Percentiles rank a stretch among this genome's conserved stretches.
These are phyloP conservation scores for Mayamaea pseudoterrestris DNA, from an alignment of 108 stramenopile genomes.

Conservation along the genomic window DNA sequence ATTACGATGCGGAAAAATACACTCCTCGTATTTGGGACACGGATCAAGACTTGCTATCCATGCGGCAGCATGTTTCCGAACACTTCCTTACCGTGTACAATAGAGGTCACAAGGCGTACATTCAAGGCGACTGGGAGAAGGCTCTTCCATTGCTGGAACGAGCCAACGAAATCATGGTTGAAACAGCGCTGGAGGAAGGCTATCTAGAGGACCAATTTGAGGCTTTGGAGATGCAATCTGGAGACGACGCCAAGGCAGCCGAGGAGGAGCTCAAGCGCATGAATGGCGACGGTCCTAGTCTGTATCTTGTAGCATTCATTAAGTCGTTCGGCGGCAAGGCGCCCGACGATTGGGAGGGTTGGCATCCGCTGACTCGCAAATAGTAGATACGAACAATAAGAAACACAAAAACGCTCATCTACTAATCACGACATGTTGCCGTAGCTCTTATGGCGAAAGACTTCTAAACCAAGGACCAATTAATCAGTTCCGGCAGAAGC, in stretches of 20 bases:
- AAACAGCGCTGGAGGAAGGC: conserved; percentile 54
- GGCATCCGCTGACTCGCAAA: conserved; percentile 58
- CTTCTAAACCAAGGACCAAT: too few relatives aligned
- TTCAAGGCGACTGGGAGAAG: conserved; percentile 62
- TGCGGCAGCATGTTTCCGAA: conserved; percentile 65
- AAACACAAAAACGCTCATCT: too few relatives aligned
- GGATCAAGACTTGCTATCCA: conserved; percentile 70
- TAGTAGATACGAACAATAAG: too few relatives aligned
- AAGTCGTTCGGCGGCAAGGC: conserved; percentile 35
- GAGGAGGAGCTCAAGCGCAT: conserved; percentile 27
- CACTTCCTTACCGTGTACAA: conserved; percentile 59
- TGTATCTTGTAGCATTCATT: conserved; percentile 54
- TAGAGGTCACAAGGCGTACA: conserved; percentile 50
- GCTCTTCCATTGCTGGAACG: conserved; percentile 41
- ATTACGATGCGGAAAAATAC: conserved; percentile 56
- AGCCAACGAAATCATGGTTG: conserved; percentile 73
- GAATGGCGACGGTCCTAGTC: conserved; percentile 74
- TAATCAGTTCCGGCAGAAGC: too few relatives aligned
- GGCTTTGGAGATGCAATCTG: conserved; percentile 15
- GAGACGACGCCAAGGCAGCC: conserved; percentile 7
- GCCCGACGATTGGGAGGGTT: conserved; percentile 59
- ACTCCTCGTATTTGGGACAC: conserved; percentile 52
- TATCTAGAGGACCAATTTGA: conserved; percentile 34
- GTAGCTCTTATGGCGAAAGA: too few relatives aligned
- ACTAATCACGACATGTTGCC: too few relatives aligned